These are phyloP conservation scores for Dactylellina parvicollis DNA, from an alignment of 2,329 filamentous ascomycete genomes.

Conservation along the genomic window DNA sequence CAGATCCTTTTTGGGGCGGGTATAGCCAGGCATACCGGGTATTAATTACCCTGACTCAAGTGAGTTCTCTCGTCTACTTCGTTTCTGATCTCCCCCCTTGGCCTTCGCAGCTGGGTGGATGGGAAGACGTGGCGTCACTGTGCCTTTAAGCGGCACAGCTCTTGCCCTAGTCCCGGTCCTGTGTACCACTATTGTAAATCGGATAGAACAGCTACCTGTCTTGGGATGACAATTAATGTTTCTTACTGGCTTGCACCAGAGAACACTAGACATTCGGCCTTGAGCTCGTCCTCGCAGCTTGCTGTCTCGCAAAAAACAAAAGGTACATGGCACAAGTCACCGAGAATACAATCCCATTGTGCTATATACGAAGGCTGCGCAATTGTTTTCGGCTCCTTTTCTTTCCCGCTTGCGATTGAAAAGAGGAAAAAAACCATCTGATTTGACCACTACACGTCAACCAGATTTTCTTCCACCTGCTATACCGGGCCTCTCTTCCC, in stretches of 20 bases:
- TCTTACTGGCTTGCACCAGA: conserved; percentile 22
- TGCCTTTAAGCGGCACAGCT: conserved; percentile 52
- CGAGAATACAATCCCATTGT: conserved; percentile 45
- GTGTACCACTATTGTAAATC: conserved; percentile 44
- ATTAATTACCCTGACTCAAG: conserved; percentile 25
- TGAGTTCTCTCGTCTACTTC: conserved; percentile 29
- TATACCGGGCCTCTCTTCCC: conserved; percentile 14
- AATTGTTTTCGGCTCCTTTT: conserved; percentile 16
- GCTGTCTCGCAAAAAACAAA: conserved; percentile 38
- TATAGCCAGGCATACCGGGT: conserved; percentile 28
- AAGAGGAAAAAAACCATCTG: conserved; percentile 22
- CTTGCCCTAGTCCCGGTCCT: conserved; percentile 23
- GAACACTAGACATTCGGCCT: conserved; percentile 27
- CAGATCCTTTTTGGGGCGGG: conserved; percentile 22
- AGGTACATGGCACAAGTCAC: conserved; percentile 45
- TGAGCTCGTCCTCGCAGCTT: conserved; percentile 32
- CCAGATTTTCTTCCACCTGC: conserved; percentile 14
- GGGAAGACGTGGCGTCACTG: conserved; percentile 50
- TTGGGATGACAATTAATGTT: conserved; percentile 39
- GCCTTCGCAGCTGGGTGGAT: conserved; percentile 34
- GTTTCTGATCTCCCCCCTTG: conserved; percentile 28
- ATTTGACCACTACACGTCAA: conserved; percentile 42
- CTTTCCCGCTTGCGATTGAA: conserved; percentile 23
- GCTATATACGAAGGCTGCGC: conserved; percentile 49
- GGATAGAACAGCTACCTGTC: conserved; percentile 37